These are phyloP conservation scores for Aschersonia sp. DNA, from an alignment of 2,329 filamentous ascomycete species.

Conservation along the genomic window DNA sequence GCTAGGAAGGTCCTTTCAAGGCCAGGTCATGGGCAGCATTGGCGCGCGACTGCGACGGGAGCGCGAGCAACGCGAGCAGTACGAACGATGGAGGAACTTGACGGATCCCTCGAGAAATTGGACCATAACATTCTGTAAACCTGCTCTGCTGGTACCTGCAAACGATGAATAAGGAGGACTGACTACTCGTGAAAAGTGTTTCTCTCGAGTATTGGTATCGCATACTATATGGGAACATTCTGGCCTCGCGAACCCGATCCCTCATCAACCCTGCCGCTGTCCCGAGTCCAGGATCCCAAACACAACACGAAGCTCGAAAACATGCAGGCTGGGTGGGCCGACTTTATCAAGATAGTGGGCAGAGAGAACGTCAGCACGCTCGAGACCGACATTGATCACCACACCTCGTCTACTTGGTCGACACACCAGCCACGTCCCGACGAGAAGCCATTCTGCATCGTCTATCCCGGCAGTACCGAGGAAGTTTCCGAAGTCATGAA, in stretches of 20 bases:
- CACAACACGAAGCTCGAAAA: constrained; percentile 47
- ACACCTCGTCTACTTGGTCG: constrained; percentile 49
- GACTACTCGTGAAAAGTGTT: constrained; percentile 24
- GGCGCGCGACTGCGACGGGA: constrained; percentile 39
- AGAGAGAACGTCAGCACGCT: constrained; percentile 49
- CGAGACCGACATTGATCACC: constrained; percentile 36
- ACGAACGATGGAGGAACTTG: constrained; percentile 25
- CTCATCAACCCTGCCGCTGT: constrained; percentile 44
- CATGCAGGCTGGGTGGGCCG: constrained; percentile 55
- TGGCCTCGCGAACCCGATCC: constrained; percentile 34
- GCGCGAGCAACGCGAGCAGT: constrained; percentile 35
- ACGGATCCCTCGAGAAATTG: constrained; percentile 29
- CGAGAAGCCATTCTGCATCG: constrained; percentile 50
- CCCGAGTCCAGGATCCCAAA: constrained; percentile 30
- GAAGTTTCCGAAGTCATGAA: constrained; percentile 83
- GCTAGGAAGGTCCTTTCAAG: constrained; percentile 32
- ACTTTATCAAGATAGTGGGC: constrained; percentile 50
- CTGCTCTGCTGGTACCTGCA: too few species aligned
- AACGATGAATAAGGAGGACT: not conserved
- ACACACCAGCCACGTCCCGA: constrained; percentile 34
- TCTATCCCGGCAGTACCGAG: constrained; percentile 65
- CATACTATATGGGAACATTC: constrained; percentile 45
- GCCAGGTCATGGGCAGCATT: constrained; percentile 46
- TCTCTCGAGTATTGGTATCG: constrained; percentile 32
- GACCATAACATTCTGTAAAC: constrained; percentile 37